Base-by-base conservation (phyloP, 1,139 yeast species). In the Debaryomycetaceae sp. region DNA sequence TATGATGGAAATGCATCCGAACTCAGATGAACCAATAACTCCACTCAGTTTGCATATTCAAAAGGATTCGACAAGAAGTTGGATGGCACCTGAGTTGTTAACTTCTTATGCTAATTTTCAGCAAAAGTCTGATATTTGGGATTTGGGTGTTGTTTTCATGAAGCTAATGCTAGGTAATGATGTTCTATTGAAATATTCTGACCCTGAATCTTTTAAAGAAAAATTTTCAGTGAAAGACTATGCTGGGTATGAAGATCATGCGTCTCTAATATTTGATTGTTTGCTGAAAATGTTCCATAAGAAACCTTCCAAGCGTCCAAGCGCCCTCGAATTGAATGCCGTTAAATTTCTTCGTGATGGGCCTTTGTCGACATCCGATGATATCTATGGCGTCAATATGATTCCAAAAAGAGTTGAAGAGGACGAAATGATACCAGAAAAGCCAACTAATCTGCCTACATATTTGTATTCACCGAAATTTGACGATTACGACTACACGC, bases 51-150 rank as follows among this genome's bases (percentile, higher is more conserved):
- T 41, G 34, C 41, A 28, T 39, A 37, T 52, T 18, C 39, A 46
- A 5, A 39, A 43, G 4, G 55, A 53, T 24, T 53, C 57, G 7
- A 70, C 75, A 1, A 44, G 45, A 5, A 49, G 49, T 0, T 89
- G 96, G 97, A 63, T 63, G 8, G 92, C 96, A 0, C 96, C 98
- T 0, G 97, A 89, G 55, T 52, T 84, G 13, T 54, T 61, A 5
- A 64, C 67, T 33, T 54, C 58, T 0, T 63, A 65, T 11, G 66
- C 59, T 31, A 50, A 60, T 14, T 83, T 84, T 8, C 86, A 83
- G 42, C 70, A 87, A 34, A 87, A 88, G 55, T 82, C 96, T 0
- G 98, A 94, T 63, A 83, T 94, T 5, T 92, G 97, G 96, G 86
- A 87, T 51, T 65, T 91, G 37, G 98, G 97, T 3, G 87, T 87